phyloP scores from a whole-genome alignment of 257 asterid genomes.

The Scutellaria minor region DNA sequence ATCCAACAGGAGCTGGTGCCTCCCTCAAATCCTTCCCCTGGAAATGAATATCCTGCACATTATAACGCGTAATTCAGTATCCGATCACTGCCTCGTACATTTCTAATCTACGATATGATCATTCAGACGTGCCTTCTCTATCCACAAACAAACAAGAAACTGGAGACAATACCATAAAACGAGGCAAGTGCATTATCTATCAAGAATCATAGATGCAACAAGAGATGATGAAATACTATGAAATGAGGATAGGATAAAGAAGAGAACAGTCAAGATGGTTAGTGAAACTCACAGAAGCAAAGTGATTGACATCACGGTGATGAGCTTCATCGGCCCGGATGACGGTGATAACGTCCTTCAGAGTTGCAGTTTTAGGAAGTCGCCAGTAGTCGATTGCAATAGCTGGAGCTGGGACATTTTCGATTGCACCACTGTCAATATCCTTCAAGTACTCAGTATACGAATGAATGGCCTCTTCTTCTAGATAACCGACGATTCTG shows the following conservation, averaged over 20 bases:
- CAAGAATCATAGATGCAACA: neutral
- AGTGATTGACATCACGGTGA: constrained; percentile 97
- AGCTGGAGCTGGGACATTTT: constrained; percentile 84
- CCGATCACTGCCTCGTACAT: neutral
- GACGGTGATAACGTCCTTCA: constrained; percentile 78
- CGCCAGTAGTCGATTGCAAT: constrained; percentile 96
- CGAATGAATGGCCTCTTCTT: constrained; percentile 94
- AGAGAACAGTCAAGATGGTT: neutral
- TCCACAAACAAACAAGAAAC: neutral
- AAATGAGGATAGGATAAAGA: neutral
- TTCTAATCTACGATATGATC: neutral
- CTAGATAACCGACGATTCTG: constrained; percentile 89
- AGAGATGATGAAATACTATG: constrained; percentile 2
- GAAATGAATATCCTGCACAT: constrained; percentile 78
- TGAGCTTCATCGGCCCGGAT: constrained; percentile 98
- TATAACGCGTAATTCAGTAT: neutral
- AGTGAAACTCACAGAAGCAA: constrained; percentile 77
- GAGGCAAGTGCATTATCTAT: neutral
- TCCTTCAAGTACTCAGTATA: constrained; percentile 80
- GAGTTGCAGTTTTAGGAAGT: constrained; percentile 72
- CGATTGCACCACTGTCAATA: constrained; percentile 67
- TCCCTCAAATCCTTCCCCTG: constrained; percentile 83
- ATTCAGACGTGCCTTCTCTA: neutral
- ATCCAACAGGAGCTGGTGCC: constrained; percentile 83
- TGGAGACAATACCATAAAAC: neutral